phyloP scores from a whole-genome alignment of 2,329 filamentous ascomycete species.

The Aspergillus oerlinghausenensis region DNA sequence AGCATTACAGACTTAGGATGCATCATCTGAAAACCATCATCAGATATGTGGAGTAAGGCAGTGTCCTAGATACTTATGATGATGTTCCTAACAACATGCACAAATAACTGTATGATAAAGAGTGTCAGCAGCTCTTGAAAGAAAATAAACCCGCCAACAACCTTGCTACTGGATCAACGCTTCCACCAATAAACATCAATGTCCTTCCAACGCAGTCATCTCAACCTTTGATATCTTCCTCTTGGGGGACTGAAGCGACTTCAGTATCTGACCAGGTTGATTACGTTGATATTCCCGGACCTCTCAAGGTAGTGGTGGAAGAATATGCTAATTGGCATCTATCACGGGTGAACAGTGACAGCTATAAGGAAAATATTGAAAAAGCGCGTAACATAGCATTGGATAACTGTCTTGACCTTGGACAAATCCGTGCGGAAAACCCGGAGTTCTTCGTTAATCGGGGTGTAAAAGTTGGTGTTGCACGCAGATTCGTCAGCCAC shows the following conservation, averaged over 20 bases:
- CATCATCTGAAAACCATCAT: slow-evolving; percentile 4
- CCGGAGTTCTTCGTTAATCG: slow-evolving; percentile 12
- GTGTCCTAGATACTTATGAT: no score
- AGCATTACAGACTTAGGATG: slow-evolving; percentile 28
- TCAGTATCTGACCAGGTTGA: neutral
- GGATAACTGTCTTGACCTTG: slow-evolving; percentile 13
- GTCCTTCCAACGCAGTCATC: slow-evolving; percentile 18
- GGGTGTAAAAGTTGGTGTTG: slow-evolving; percentile 11
- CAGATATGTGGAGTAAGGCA: no score
- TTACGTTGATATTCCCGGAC: slow-evolving; percentile 4
- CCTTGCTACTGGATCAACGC: slow-evolving; percentile 5
- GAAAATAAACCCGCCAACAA: no score
- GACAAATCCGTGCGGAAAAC: slow-evolving; percentile 11
- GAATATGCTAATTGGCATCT: slow-evolving; percentile 13
- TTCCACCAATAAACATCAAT: slow-evolving; percentile 29
- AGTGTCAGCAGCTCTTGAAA: no score
- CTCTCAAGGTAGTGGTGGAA: slow-evolving; percentile 11
- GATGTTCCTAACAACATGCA: no score
- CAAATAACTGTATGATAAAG: no score
- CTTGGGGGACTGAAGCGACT: neutral
- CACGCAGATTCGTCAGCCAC: slow-evolving; percentile 7
- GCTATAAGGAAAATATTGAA: slow-evolving; percentile 10
- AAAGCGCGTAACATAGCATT: slow-evolving; percentile 13
- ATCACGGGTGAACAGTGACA: slow-evolving; percentile 7
- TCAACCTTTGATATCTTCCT: slow-evolving; percentile 2